These are phyloP conservation scores for Cyclotella choctawhatcheeana DNA, from an alignment of 108 stramenopile species.

Conservation along the genomic window DNA sequence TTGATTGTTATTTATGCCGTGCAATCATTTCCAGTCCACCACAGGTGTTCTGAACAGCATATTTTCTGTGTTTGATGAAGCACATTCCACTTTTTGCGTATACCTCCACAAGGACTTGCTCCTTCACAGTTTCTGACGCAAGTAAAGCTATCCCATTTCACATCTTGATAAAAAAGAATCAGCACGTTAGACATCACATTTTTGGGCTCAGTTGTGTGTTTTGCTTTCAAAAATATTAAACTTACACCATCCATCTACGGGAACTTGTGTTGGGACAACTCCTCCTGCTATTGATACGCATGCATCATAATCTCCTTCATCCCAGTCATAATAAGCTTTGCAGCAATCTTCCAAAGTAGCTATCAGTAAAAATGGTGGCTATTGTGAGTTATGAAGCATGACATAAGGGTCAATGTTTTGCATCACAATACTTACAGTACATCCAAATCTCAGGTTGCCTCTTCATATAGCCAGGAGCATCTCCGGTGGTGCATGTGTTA, in stretches of 20 bases:
- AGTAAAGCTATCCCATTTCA: constrained; percentile 11
- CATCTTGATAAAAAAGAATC: constrained; percentile 9
- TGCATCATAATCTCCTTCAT: background rate
- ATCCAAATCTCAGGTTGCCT: constrained; percentile 14
- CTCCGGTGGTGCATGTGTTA: constrained; percentile 12
- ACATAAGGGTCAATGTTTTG: too few relatives aligned
- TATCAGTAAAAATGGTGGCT: background rate
- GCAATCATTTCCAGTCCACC: constrained; percentile 10
- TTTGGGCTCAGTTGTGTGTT: background rate
- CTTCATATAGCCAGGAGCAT: constrained; percentile 24
- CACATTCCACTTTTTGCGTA: constrained; percentile 11
- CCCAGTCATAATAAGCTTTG: constrained; percentile 17
- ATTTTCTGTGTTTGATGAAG: constrained; percentile 4
- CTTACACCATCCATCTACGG: constrained; percentile 16
- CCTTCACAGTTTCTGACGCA: constrained; percentile 27
- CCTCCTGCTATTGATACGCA: constrained; percentile 10
- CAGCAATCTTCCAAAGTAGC: constrained; percentile 12
- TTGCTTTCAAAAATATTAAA: background rate
- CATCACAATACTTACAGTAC: constrained; percentile 5
- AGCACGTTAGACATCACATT: background rate
- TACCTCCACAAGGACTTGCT: constrained; percentile 18
- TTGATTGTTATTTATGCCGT: constrained; percentile 1
- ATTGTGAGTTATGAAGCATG: constrained; percentile 1
- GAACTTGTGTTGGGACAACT: background rate
- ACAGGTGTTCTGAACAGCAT: constrained; percentile 20